Conservation (phyloP, 495 filamentous ascomycete species). For the Sphaerosporella brunnea region DNA sequence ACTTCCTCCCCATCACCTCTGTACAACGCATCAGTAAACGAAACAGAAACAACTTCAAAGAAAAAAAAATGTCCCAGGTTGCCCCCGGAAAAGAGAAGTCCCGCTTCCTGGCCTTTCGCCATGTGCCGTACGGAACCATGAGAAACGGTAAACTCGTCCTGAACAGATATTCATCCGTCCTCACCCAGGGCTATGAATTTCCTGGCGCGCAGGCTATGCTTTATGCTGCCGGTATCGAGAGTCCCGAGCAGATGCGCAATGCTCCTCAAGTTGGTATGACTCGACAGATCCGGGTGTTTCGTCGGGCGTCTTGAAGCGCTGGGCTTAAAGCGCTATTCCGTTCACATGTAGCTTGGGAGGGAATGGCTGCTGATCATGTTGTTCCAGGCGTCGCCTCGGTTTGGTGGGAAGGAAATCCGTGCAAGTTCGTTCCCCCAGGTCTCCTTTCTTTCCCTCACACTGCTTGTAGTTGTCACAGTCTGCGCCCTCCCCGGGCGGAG, state of each 20-base stretch:
- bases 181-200: constrained; percentile 75
- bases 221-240: constrained; percentile 77
- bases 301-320: neutral
- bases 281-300: neutral
- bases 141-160: constrained; percentile 45
- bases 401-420: constrained; percentile 98
- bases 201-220: constrained; percentile 96
- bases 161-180: constrained; percentile 53
- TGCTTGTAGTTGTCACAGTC: no score
- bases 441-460: no score
- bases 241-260: constrained; percentile 70
- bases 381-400: constrained; percentile 47
- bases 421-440: constrained; percentile 47
- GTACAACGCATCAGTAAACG: neutral
- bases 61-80: constrained; percentile 13
- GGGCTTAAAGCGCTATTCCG: neutral
- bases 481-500: no score
- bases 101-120: constrained; percentile 23
- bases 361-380: constrained; percentile 1
- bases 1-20: neutral
- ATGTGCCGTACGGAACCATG: constrained; percentile 27
- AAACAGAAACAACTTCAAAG: constrained; percentile 5
- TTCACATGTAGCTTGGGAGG: neutral
- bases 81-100: constrained; percentile 13
- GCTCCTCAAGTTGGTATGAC: constrained; percentile 68